A percentile compares a stretch with the other conserved stretches of the same genome.
phyloP scores from a whole-genome alignment of 345 rosid species.

The Dipteronia sinensis region DNA sequence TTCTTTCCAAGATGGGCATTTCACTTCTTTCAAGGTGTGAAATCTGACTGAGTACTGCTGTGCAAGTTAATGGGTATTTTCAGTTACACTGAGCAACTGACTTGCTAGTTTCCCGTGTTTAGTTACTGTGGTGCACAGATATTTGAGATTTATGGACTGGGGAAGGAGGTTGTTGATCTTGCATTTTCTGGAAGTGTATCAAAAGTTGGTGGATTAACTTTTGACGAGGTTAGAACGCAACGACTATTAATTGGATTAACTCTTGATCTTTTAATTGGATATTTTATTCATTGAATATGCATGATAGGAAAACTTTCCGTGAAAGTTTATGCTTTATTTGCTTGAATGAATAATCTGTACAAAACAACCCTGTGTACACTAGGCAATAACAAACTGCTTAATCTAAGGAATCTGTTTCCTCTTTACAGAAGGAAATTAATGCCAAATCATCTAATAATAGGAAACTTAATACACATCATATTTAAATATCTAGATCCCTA shows the following conservation, averaged over 20 bases:
- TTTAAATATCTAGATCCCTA: no score
- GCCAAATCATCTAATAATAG: no score
- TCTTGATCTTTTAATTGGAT: slow-evolving; percentile 5
- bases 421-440: no score
- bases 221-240: slow-evolving; percentile 74
- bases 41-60: slow-evolving; percentile 15
- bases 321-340: no score
- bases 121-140: slow-evolving; percentile 99
- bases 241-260: not conserved
- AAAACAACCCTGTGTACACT: no score
- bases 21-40: slow-evolving; percentile 91
- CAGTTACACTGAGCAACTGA: slow-evolving; percentile 21
- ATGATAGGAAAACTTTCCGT: not conserved
- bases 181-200: slow-evolving; percentile 91
- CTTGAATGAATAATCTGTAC: no score
- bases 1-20: slow-evolving; percentile 98
- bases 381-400: no score
- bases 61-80: slow-evolving; percentile 5
- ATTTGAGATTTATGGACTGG: slow-evolving; percentile 96
- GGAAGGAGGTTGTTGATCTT: slow-evolving; percentile 78
- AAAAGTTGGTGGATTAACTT: slow-evolving; percentile 81
- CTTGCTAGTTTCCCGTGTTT: slow-evolving; percentile 34
- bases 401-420: no score
- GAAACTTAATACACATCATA: no score
- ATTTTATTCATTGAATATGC: not conserved